phyloP scores from a whole-genome alignment of 2,329 filamentous ascomycete genomes.

The Elsinoe fawcettii region DNA sequence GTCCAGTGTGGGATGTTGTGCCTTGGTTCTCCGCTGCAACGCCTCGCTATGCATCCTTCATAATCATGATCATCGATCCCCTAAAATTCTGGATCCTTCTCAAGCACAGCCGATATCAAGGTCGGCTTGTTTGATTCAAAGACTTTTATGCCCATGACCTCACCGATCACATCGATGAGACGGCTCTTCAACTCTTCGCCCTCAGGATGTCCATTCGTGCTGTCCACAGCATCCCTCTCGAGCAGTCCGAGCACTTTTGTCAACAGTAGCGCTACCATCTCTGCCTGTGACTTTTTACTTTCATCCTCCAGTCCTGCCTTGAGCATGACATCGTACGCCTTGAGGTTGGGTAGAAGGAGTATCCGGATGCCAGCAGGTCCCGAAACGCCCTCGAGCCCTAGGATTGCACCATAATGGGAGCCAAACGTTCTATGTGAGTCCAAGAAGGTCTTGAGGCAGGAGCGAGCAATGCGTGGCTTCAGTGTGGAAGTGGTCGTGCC shows the following conservation, averaged over 20 bases:
- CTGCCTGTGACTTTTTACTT: conserved; percentile 50
- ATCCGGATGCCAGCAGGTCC: conserved; percentile 57
- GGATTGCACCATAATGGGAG: conserved; percentile 81
- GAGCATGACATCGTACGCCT: conserved; percentile 55
- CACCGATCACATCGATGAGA: conserved; percentile 35
- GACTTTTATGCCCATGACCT: conserved; percentile 18
- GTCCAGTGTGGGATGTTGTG: neutral
- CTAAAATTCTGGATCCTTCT: conserved; percentile 27
- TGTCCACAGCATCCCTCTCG: conserved; percentile 36
- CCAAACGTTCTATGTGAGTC: conserved; percentile 75
- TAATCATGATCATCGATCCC: neutral
- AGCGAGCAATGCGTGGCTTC: conserved; percentile 81
- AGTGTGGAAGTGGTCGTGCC: conserved; percentile 71
- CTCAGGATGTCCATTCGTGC: conserved; percentile 35
- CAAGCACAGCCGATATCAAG: conserved; percentile 33
- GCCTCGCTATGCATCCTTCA: conserved; percentile 9
- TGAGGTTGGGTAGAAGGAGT: conserved; percentile 59
- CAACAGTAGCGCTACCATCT: conserved; percentile 52
- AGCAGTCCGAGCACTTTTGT: conserved; percentile 49
- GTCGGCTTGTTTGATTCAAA: conserved; percentile 29
- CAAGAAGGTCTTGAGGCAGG: conserved; percentile 84
- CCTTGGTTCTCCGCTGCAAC: neutral
- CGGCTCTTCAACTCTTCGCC: conserved; percentile 34
- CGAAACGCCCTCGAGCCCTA: conserved; percentile 70
- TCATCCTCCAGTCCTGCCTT: conserved; percentile 49